These are phyloP conservation scores for Neofusicoccum sp. DNA, from an alignment of 2,329 filamentous ascomycete species.

Conservation along the genomic window DNA sequence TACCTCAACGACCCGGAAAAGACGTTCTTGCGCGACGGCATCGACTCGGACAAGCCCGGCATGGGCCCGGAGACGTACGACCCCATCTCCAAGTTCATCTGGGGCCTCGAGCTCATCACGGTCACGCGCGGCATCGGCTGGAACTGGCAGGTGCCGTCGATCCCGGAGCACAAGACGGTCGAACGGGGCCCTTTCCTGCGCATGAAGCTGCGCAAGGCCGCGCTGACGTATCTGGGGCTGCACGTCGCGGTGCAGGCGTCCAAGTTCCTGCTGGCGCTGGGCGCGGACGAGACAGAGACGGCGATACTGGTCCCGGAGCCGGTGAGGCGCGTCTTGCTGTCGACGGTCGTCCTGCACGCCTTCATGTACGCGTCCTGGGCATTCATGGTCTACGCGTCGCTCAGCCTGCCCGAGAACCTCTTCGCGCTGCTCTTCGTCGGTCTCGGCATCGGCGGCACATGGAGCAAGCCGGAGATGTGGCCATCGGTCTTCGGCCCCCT, in stretches of 20 bases:
- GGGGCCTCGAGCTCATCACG: not conserved
- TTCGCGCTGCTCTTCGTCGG: not conserved
- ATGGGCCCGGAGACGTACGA: not conserved
- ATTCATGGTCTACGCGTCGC: not conserved
- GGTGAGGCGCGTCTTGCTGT: not conserved
- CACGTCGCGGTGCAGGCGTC: not conserved
- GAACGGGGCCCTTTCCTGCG: not conserved
- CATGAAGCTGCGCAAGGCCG: not conserved
- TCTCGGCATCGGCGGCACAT: not conserved
- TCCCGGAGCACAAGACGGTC: not conserved
- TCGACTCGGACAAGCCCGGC: not conserved
- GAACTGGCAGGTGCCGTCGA: not conserved
- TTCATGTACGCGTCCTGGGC: not conserved
- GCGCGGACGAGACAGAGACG: too few relatives aligned
- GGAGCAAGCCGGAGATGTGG: not conserved
- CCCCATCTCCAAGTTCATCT: constrained; percentile 1
- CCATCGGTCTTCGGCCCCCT: not conserved
- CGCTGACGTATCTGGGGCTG: not conserved
- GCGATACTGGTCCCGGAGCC: not conserved
- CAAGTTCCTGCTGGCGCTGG: not conserved
- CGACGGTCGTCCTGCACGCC: not conserved
- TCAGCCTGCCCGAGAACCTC: not conserved
- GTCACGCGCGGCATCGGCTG: not conserved
- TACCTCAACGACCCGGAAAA: not conserved
- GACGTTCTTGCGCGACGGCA: not conserved